Conservation (phyloP, 305 asterid species). For the Fraxinus xanthoxyloides region DNA sequence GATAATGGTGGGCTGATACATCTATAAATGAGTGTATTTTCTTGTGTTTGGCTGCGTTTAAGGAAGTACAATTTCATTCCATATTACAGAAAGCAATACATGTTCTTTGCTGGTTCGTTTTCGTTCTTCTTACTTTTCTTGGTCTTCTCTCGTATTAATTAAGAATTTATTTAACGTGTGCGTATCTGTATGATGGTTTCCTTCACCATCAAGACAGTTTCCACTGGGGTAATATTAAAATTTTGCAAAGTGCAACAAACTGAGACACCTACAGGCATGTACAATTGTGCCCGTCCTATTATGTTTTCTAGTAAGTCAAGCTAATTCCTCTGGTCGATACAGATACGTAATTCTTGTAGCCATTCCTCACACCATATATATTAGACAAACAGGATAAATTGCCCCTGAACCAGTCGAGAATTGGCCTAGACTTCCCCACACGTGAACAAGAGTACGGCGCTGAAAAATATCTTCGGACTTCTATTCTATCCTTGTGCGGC, state of each 20-base stretch:
- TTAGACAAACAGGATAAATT: neutral
- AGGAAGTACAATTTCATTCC: neutral
- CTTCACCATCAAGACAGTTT: neutral
- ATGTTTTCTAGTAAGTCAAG: neutral
- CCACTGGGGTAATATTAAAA: neutral
- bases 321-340: neutral
- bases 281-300: neutral
- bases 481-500: neutral
- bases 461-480: neutral
- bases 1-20: conserved; percentile 31
- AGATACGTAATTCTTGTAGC: neutral
- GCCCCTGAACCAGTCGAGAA: neutral
- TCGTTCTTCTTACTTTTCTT: conserved; percentile 6
- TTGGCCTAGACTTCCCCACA: neutral
- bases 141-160: neutral
- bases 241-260: neutral
- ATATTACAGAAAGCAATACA: neutral
- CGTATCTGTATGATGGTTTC: neutral
- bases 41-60: neutral
- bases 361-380: neutral
- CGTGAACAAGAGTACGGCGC: neutral
- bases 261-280: neutral
- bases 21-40: conserved; percentile 8
- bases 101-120: conserved; percentile 2
- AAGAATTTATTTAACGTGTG: neutral